These are phyloP conservation scores for Cryphonectria radicalis DNA, from an alignment of 2,329 filamentous ascomycete genomes.

Conservation along the genomic window DNA sequence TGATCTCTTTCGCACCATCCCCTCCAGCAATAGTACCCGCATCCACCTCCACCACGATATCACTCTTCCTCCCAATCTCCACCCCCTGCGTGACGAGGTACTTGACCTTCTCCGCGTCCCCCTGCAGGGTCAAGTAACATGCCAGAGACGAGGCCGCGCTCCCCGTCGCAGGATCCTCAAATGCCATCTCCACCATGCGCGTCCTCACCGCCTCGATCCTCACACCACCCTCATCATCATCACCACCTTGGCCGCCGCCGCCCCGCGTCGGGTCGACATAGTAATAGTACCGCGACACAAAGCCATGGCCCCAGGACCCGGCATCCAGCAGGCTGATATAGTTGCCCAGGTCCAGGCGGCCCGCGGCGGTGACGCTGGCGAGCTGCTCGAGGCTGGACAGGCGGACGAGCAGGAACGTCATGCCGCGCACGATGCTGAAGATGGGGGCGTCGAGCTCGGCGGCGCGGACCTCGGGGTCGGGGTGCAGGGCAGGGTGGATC, in stretches of 20 bases:
- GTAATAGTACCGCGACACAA: constrained; percentile 59
- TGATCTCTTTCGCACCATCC: constrained; percentile 29
- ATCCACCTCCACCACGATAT: constrained; percentile 53
- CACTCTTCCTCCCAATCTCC: constrained; percentile 66
- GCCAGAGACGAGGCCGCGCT: constrained; percentile 63
- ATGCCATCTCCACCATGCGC: constrained; percentile 59
- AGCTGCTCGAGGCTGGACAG: constrained; percentile 65
- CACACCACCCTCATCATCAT: constrained; percentile 29
- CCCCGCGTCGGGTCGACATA: constrained; percentile 52
- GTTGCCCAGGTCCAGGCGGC: constrained; percentile 37
- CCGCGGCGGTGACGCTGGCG: constrained; percentile 41
- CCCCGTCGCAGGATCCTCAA: constrained; percentile 67
- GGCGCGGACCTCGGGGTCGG: constrained; percentile 37
- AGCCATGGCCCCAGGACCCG: constrained; percentile 57
- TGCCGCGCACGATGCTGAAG: constrained; percentile 71
- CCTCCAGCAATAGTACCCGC: constrained; percentile 7
- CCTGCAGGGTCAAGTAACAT: constrained; percentile 54
- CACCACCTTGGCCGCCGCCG: constrained; percentile 27
- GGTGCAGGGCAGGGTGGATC: constrained; percentile 38
- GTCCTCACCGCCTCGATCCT: constrained; percentile 46
- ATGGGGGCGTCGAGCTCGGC: constrained; percentile 50
- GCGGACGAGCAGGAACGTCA: constrained; percentile 71
- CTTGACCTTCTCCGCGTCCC: constrained; percentile 40
- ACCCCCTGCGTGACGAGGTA: constrained; percentile 67
- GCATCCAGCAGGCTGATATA: constrained; percentile 49